Evolutionary conservation across 495 filamentous ascomycete species (phyloP), one percentile per base, ranked within the genome.

Genomic region (Apodospora peruviana): DNA sequence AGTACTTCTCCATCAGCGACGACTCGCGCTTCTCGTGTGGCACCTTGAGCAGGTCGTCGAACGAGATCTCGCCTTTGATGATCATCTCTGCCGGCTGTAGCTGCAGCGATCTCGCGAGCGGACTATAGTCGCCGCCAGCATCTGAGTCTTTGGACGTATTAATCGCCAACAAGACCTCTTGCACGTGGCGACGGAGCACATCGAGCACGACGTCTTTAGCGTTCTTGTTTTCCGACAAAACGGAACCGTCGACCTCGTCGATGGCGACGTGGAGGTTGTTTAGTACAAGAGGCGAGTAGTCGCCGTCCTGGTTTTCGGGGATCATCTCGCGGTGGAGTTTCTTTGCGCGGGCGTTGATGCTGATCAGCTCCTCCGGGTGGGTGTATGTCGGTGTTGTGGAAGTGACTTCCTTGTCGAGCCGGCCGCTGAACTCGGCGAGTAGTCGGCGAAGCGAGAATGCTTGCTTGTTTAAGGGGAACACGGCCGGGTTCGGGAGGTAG

Each of bases 401-500:
- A 18, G 24, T 23, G 4, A 53, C 42, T 5, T 55, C 44, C 4
- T 29, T 18, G 22, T n/a, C 21, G 2, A 65, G 43, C 8, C 50
- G 47, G 16, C 43, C 45, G 37, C 37, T 35, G 53, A 58, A 65
- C 11, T 52, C 55, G 5, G 24, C 8, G 0, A 69, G 58, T 1
- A 67, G 55, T 2, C 51, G 39, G 16, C 49, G 47, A 9, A 60
- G 56, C 19, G 58, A 55, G 35, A 69, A 66, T 18, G 50, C 53
- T 34, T 60, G 57, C 35, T 65, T 60, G 32, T 68, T 59, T 58
- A 62, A 67, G 16, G 48, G 50, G 50, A 64, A 66, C 3, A 58
- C 29, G 4, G 63, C 68, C 11, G 69, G 69, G 50, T 74, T 74
- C n/a, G 69, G 71, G 1, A 74, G 55, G 41, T 65, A 66, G 9